A percentile compares a stretch with the other conserved stretches of the same genome.
phyloP scores from a whole-genome alignment of 2,329 filamentous ascomycete species.

The Monosporascus cannonballus region DNA sequence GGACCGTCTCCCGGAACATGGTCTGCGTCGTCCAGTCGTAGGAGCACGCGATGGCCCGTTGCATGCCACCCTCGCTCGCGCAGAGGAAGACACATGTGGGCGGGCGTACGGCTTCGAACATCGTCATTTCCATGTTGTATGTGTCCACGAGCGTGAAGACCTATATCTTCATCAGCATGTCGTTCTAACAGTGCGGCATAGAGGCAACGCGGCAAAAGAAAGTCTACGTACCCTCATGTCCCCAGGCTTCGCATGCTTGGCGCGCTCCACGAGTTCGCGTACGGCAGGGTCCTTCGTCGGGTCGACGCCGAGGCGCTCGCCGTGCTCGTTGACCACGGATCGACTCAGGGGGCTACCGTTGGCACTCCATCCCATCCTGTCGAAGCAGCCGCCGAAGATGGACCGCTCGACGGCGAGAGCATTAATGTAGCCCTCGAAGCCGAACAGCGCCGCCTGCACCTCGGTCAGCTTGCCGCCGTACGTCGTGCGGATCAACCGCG shows the following conservation, averaged over 20 bases:
- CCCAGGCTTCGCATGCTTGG: background rate
- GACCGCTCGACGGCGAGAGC: conserved; percentile 5
- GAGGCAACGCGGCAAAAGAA: too few relatives aligned
- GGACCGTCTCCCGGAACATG: conserved; percentile 35
- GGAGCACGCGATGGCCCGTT: conserved; percentile 37
- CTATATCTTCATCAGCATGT: background rate
- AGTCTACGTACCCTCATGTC: background rate
- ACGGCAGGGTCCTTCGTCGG: background rate
- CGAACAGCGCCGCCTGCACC: conserved; percentile 2
- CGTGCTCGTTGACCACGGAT: background rate
- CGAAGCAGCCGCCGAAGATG: conserved; percentile 7
- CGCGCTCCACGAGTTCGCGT: background rate
- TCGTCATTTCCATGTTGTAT: conserved; percentile 35
- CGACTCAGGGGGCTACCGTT: conserved; percentile 7
- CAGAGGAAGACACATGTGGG: conserved; percentile 36
- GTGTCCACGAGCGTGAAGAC: conserved; percentile 34
- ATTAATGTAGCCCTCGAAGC: conserved; percentile 1
- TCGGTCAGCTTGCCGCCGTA: conserved; percentile 6
- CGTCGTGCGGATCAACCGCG: background rate
- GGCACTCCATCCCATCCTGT: conserved; percentile 8
- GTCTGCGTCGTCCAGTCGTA: conserved; percentile 37
- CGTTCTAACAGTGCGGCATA: background rate
- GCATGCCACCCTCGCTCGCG: conserved; percentile 39
- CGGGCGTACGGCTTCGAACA: conserved; percentile 23
- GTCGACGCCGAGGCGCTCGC: background rate